phyloP scores from a whole-genome alignment of 208 protist species.

The Endotrypanum monterogeii region DNA sequence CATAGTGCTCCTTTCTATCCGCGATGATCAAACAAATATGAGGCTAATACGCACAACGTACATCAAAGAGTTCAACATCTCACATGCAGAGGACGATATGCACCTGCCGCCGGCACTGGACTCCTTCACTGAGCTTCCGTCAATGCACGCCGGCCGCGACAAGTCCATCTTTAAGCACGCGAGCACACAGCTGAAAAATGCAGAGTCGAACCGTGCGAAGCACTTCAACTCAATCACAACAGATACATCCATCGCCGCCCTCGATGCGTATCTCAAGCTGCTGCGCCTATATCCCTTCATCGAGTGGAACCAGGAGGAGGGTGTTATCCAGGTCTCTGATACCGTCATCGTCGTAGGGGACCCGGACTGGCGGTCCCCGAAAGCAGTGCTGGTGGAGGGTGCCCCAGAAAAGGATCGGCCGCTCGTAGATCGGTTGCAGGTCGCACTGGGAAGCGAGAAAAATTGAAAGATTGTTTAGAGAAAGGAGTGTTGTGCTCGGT shows the following conservation, averaged over 20 bases:
- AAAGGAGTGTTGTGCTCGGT: neutral
- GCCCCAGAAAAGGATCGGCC: constrained; percentile 49
- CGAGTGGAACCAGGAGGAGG: constrained; percentile 73
- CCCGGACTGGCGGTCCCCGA: constrained; percentile 70
- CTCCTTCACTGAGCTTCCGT: constrained; percentile 60
- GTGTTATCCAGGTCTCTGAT: constrained; percentile 70
- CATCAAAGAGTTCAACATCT: constrained; percentile 73
- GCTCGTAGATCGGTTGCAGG: constrained; percentile 69
- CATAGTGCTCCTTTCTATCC: constrained; percentile 64
- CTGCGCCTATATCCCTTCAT: constrained; percentile 79
- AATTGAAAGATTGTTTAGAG: constrained; percentile 40
- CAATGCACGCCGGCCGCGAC: constrained; percentile 82
- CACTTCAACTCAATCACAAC: constrained; percentile 46
- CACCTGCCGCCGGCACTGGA: constrained; percentile 68
- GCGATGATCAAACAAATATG: constrained; percentile 47
- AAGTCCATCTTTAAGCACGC: constrained; percentile 86
- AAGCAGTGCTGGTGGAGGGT: constrained; percentile 55
- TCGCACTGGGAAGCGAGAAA: constrained; percentile 46
- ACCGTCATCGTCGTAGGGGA: constrained; percentile 75
- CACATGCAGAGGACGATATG: constrained; percentile 33
- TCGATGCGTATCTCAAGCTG: constrained; percentile 65
- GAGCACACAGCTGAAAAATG: constrained; percentile 69
- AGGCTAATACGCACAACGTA: constrained; percentile 75
- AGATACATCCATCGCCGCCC: constrained; percentile 70
- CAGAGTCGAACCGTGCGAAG: constrained; percentile 40